phyloP scores from a whole-genome alignment of 441 rosid species.

The Pelargonium australe region DNA sequence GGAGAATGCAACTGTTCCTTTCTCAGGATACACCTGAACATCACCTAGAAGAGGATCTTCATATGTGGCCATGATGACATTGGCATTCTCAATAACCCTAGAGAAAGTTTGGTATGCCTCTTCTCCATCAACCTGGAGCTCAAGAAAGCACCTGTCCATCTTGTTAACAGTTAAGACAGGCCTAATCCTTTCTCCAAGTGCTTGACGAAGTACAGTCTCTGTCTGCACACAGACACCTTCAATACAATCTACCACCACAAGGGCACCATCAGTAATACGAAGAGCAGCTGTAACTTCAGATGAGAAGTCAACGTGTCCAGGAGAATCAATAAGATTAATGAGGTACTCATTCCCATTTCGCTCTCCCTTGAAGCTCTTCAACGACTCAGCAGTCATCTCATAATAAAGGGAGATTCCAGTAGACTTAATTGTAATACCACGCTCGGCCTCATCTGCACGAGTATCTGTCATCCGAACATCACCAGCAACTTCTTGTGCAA shows the following conservation, averaged over 20 bases:
- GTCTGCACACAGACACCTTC: conserved; percentile 78
- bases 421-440: conserved; percentile 68
- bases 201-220: conserved; percentile 68
- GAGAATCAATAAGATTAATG: conserved; percentile 79
- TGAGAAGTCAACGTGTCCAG: conserved; percentile 82
- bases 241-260: conserved; percentile 72
- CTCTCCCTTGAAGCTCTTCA: conserved; percentile 46
- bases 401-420: conserved; percentile 65
- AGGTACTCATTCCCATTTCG: conserved; percentile 62
- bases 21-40: conserved; percentile 60
- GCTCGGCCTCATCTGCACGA: conserved; percentile 63
- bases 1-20: conserved; percentile 59
- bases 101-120: conserved; percentile 66
- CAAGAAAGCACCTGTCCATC: conserved; percentile 78
- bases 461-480: conserved; percentile 81
- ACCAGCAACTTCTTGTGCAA: conserved; percentile 74
- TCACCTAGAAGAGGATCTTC: conserved; percentile 73
- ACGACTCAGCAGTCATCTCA: conserved; percentile 39
- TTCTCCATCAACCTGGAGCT: conserved; percentile 76
- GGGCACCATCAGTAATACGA: conserved; percentile 83
- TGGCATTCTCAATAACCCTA: conserved; percentile 67
- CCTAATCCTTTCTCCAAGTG: conserved; percentile 67
- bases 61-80: conserved; percentile 73
- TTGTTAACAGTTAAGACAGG: conserved; percentile 75
- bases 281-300: conserved; percentile 89